A percentile compares a stretch with the other conserved stretches of the same genome.
phyloP scores from a whole-genome alignment of 345 rosid genomes.

The Murraya koenigii region DNA sequence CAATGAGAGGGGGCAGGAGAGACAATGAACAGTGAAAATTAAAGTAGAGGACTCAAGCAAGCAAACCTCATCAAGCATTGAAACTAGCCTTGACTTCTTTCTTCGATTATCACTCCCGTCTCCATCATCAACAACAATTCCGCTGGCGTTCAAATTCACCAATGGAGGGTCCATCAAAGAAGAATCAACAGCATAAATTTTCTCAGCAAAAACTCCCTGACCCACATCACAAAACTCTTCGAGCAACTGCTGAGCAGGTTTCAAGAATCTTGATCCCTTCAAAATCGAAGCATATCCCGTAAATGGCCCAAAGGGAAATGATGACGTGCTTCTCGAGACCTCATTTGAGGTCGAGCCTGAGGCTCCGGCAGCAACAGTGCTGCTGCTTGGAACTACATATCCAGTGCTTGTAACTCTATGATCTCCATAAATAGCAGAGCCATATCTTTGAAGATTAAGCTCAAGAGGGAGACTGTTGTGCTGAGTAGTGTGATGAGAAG shows the following conservation, averaged over 20 bases:
- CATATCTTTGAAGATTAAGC: slow-evolving; percentile 47
- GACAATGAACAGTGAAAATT: background rate
- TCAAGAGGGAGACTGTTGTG: slow-evolving; percentile 43
- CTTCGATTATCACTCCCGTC: slow-evolving; percentile 50
- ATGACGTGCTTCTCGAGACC: slow-evolving; percentile 38
- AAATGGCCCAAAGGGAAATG: slow-evolving; percentile 69
- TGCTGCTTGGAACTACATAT: slow-evolving; percentile 28
- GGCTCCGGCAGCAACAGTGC: slow-evolving; percentile 28
- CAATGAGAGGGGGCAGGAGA: background rate
- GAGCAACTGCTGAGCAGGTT: slow-evolving; percentile 80
- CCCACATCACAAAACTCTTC: slow-evolving; percentile 79
- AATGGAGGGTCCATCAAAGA: slow-evolving; percentile 53
- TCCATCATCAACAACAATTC: slow-evolving; percentile 33
- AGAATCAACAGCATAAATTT: slow-evolving; percentile 34
- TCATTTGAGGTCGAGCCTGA: slow-evolving; percentile 34
- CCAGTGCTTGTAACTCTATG: slow-evolving; percentile 22
- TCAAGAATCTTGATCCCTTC: slow-evolving; percentile 80
- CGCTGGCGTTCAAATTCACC: slow-evolving; percentile 36
- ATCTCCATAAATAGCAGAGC: slow-evolving; percentile 26
- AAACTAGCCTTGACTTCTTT: slow-evolving; percentile 71
- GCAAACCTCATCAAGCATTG: slow-evolving; percentile 88
- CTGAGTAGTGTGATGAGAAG: slow-evolving; percentile 46
- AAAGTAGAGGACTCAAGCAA: background rate
- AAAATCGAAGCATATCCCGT: slow-evolving; percentile 79
- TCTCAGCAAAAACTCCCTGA: slow-evolving; percentile 48